Evolutionary conservation across 495 filamentous ascomycete genomes (phyloP).

Genomic region (Ramalina intermedia): DNA sequence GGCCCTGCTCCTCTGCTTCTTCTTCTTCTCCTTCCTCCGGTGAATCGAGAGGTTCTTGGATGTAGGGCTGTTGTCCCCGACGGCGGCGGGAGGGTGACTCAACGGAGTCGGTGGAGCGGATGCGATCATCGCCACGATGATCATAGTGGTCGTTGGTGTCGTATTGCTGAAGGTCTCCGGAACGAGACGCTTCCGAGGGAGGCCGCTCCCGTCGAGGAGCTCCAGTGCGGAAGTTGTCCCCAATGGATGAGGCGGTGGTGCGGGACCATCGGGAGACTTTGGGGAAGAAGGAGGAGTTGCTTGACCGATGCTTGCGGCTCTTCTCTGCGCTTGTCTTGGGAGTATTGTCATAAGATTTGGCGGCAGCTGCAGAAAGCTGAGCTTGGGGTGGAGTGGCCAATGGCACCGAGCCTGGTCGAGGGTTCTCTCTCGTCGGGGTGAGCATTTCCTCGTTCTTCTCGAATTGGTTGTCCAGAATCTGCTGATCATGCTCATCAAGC

Average conservation of each 20-base stretch:
- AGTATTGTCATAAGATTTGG: slow-evolving; percentile 58
- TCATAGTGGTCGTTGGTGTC: slow-evolving; percentile 51
- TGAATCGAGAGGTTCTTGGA: slow-evolving; percentile 5
- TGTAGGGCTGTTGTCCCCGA: slow-evolving; percentile 16
- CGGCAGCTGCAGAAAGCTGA: slow-evolving; percentile 35
- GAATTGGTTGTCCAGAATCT: slow-evolving; percentile 23
- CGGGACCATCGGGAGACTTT: slow-evolving; percentile 96
- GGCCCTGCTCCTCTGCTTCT: slow-evolving; percentile 14
- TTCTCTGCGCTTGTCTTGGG: slow-evolving; percentile 54
- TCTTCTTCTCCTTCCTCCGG: neutral
- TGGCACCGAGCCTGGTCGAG: slow-evolving; percentile 47
- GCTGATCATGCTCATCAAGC: slow-evolving; percentile 39
- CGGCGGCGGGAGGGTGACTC: slow-evolving; percentile 18
- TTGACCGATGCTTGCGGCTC: slow-evolving; percentile 80
- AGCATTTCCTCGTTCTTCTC: slow-evolving; percentile 35
- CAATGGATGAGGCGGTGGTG: slow-evolving; percentile 74
- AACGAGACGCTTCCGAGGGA: slow-evolving; percentile 47
- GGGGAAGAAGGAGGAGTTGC: slow-evolving; percentile 74
- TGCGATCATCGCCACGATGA: slow-evolving; percentile 52
- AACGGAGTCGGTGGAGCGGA: slow-evolving; percentile 52
- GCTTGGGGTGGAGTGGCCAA: slow-evolving; percentile 59
- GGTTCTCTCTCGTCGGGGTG: slow-evolving; percentile 24
- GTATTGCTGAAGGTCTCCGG: slow-evolving; percentile 52
- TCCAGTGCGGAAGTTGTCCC: slow-evolving; percentile 38
- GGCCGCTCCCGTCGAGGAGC: slow-evolving; percentile 32